These are phyloP conservation scores for Neobulgaria alba DNA, from an alignment of 2,329 filamentous ascomycete species.

Conservation along the genomic window DNA sequence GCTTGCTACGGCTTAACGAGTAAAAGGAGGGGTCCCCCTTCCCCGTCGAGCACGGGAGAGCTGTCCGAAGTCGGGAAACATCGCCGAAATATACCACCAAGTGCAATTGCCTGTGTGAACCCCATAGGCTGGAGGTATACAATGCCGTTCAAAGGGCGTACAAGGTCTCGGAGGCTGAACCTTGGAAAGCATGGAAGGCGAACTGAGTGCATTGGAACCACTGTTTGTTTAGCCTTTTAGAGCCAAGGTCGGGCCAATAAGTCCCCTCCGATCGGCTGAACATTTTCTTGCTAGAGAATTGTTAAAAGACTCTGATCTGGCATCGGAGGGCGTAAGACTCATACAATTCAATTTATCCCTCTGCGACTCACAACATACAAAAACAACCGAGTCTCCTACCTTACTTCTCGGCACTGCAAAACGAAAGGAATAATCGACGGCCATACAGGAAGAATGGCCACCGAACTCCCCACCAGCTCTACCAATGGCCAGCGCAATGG, in stretches of 20 bases:
- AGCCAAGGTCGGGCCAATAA: neutral
- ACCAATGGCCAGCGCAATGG: slow-evolving; percentile 18
- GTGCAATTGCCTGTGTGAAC: no score
- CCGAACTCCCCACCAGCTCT: slow-evolving; percentile 36
- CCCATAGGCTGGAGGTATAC: no score
- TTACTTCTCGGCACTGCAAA: no score
- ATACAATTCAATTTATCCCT: no score
- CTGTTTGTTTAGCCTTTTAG: no score
- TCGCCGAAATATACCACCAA: no score
- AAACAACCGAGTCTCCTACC: no score
- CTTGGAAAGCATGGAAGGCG: no score
- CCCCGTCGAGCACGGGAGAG: neutral
- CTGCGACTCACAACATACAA: no score
- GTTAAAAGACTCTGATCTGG: neutral
- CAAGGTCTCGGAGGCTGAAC: no score
- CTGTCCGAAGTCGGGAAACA: neutral
- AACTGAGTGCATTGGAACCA: no score
- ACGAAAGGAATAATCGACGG: neutral
- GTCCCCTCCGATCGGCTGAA: neutral
- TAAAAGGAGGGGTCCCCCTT: neutral
- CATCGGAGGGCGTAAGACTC: neutral
- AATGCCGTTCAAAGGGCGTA: no score
- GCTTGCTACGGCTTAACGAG: slow-evolving; percentile 3
- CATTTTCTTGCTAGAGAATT: neutral
- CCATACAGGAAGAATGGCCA: slow-evolving; percentile 22